Conservation (phyloP, 768 basidiomycete genomes). For the Cyclocybe cylindracea region DNA sequence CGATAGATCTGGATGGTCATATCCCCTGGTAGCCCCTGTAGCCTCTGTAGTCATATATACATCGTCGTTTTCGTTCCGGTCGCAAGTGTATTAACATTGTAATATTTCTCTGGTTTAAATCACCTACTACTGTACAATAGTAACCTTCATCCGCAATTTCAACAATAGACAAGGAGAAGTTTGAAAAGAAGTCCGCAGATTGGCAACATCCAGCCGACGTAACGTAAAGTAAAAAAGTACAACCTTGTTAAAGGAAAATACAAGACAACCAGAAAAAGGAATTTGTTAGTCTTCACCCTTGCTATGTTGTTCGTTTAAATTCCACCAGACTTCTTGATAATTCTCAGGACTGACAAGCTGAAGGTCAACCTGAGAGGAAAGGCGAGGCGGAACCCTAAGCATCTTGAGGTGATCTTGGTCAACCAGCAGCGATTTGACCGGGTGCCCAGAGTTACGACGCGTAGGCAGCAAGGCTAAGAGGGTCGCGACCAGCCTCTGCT, state of each 20-base stretch:
- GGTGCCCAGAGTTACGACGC: conserved; percentile 14
- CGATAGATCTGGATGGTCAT: too few species aligned
- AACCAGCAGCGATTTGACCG: conserved; percentile 25
- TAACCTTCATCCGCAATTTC: too few species aligned
- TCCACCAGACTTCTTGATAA: conserved; percentile 35
- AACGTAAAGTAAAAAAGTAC: too few species aligned
- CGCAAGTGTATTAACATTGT: too few species aligned
- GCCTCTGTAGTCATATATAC: too few species aligned
- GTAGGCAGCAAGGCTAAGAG: conserved; percentile 16
- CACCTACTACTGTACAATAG: too few species aligned
- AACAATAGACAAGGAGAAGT: too few species aligned
- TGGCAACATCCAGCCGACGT: too few species aligned
- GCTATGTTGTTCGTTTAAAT: conserved; percentile 7
- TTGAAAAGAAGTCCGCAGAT: too few species aligned
- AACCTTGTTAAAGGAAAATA: not conserved
- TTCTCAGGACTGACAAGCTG: conserved; percentile 18
- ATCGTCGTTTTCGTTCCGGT: too few species aligned
- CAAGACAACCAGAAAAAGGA: not conserved
- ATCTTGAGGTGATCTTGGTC: conserved; percentile 26
- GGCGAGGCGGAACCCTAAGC: conserved; percentile 3
- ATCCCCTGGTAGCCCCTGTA: too few species aligned
- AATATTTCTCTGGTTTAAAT: too few species aligned
- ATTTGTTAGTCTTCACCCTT: not conserved
- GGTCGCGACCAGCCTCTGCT: conserved; percentile 15
- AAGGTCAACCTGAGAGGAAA: conserved; percentile 10